These are phyloP conservation scores for Saturnispora bothae DNA, from an alignment of 805 yeast genomes.

Conservation along the genomic window DNA sequence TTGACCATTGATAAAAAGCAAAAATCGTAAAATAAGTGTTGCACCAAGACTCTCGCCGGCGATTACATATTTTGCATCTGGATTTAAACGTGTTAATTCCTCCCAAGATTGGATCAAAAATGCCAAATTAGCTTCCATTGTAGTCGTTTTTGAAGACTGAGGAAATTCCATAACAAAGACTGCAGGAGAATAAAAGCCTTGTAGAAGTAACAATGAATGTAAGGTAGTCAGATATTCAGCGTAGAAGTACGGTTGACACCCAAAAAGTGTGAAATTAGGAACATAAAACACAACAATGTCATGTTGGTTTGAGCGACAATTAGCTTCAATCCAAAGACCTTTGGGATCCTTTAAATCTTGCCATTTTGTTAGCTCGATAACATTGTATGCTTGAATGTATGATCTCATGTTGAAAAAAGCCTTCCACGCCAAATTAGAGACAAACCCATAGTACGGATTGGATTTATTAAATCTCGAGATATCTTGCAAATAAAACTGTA, in stretches of 20 bases:
- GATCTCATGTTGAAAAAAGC: constrained; percentile 23
- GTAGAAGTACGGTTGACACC: constrained; percentile 30
- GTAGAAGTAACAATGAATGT: constrained; percentile 32
- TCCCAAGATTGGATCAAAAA: constrained; percentile 2
- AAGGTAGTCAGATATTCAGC: constrained; percentile 34
- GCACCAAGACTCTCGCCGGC: constrained; percentile 44
- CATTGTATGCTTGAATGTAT: constrained; percentile 26
- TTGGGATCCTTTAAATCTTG: constrained; percentile 13
- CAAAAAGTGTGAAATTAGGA: constrained; percentile 34
- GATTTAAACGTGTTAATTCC: constrained; percentile 9
- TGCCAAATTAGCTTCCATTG: constrained; percentile 7
- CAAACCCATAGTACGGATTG: constrained; percentile 19
- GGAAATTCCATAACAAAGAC: constrained; percentile 30
- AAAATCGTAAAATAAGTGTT: constrained; percentile 28
- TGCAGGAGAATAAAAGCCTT: constrained; percentile 41
- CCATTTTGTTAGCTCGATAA: constrained; percentile 26
- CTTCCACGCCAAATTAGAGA: constrained; percentile 25
- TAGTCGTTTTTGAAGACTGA: constrained; percentile 8
- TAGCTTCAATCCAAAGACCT: constrained; percentile 23
- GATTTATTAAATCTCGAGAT: constrained; percentile 10
- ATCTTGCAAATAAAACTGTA: constrained; percentile 16
- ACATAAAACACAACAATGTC: constrained; percentile 36
- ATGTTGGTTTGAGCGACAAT: constrained; percentile 23
- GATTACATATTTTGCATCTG: constrained; percentile 24
- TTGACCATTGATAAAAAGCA: constrained; percentile 19